phyloP scores from a whole-genome alignment of 2,329 filamentous ascomycete genomes.

The Zymoseptoria pseudotritici region DNA sequence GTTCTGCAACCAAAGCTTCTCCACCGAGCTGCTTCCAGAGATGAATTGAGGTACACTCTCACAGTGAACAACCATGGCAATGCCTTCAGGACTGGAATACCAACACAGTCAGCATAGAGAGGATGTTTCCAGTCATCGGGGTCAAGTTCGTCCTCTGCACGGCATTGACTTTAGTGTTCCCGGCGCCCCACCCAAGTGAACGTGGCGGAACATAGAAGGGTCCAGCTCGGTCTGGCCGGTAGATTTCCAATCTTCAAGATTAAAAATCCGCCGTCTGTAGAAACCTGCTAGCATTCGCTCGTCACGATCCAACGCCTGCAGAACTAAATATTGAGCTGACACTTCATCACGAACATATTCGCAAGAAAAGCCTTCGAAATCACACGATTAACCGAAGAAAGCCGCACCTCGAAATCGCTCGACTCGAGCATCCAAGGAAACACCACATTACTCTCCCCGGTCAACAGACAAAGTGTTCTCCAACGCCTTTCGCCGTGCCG shows the following conservation, averaged over 20 bases:
- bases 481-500: slow-evolving; percentile 63
- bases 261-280: not conserved
- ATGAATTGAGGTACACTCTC: too few species aligned
- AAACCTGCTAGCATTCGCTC: not conserved
- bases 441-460: not conserved
- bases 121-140: too few species aligned
- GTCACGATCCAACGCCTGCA: not conserved
- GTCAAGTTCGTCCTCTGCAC: not conserved
- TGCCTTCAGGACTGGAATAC: too few species aligned
- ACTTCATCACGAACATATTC: not conserved
- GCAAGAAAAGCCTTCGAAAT: not conserved
- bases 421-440: not conserved
- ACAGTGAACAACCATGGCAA: too few species aligned
- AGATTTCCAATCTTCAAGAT: not conserved
- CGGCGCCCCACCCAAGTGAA: not conserved
- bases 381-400: not conserved
- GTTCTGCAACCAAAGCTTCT: too few species aligned
- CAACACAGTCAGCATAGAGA: too few species aligned
- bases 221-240: not conserved
- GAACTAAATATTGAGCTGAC: not conserved
- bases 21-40: too few species aligned
- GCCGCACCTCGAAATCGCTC: not conserved
- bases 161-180: not conserved
- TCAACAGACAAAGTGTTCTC: slow-evolving; percentile 73
- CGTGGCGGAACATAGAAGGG: not conserved